Conservation (phyloP, 116 monocot species). For the Posidonia oceanica region DNA sequence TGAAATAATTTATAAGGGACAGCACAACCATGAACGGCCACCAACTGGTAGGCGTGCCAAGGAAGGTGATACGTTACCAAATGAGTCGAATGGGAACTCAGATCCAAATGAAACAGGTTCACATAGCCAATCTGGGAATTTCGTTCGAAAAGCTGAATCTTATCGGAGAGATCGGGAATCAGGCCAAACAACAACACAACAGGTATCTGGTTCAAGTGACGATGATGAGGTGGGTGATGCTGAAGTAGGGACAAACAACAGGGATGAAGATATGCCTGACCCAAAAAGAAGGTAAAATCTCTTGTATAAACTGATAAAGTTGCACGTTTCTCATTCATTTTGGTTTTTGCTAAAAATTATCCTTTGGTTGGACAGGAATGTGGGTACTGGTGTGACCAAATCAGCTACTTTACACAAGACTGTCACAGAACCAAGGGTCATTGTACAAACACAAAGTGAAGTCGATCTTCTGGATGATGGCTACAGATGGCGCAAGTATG, state of each 20-base stretch:
- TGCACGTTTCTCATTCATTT: neutral
- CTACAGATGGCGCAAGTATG: slow-evolving; percentile 83
- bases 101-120: slow-evolving; percentile 15
- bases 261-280: slow-evolving; percentile 24
- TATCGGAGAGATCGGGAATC: slow-evolving; percentile 31
- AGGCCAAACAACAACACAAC: slow-evolving; percentile 35
- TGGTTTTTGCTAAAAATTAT: neutral
- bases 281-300: slow-evolving; percentile 40
- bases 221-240: slow-evolving; percentile 46
- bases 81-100: slow-evolving; percentile 18
- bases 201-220: slow-evolving; percentile 52
- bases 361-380: slow-evolving; percentile 19
- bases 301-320: neutral
- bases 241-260: slow-evolving; percentile 26
- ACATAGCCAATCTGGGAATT: slow-evolving; percentile 6
- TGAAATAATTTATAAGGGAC: slow-evolving; percentile 78
- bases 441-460: slow-evolving; percentile 74
- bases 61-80: slow-evolving; percentile 21
- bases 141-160: slow-evolving; percentile 14
- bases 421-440: slow-evolving; percentile 59
- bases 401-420: slow-evolving; percentile 35
- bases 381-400: slow-evolving; percentile 21
- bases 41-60: slow-evolving; percentile 27
- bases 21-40: slow-evolving; percentile 56
- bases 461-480: slow-evolving; percentile 91